Conservation (phyloP, 1,139 yeast species). For the Taiozyma sp. region DNA sequence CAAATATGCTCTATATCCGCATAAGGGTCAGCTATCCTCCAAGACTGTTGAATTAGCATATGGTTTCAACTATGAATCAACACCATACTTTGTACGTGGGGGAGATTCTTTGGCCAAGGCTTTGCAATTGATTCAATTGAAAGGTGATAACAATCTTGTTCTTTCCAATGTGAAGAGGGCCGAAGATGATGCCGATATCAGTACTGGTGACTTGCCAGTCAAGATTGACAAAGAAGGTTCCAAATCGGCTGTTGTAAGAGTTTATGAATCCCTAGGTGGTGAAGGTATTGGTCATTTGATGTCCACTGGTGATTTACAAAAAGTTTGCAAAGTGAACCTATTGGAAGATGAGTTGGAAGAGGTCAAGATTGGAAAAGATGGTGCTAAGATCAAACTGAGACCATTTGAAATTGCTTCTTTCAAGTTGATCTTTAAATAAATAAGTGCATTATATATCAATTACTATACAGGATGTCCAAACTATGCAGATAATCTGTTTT, state of each 20-base stretch:
- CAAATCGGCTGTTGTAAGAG: conserved; percentile 61
- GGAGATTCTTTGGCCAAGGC: neutral
- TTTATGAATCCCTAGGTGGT: conserved; percentile 89
- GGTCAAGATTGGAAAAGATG: conserved; percentile 22
- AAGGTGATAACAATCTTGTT: conserved; percentile 41
- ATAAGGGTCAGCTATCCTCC: conserved; percentile 56
- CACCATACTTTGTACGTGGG: neutral
- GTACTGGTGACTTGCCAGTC: conserved; percentile 34
- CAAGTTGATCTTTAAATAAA: conserved; percentile 12
- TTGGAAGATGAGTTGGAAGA: conserved; percentile 61
- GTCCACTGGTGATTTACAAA: conserved; percentile 34
- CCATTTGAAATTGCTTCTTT: conserved; percentile 69
- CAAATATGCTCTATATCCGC: conserved; percentile 83
- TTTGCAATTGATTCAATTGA: neutral
- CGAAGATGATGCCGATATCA: conserved; percentile 59
- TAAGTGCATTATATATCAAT: neutral
- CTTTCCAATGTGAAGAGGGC: conserved; percentile 81
- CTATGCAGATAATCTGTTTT: neutral
- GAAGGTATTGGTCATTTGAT: conserved; percentile 47
- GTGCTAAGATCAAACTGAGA: conserved; percentile 44
- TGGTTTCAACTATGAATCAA: conserved; percentile 59
- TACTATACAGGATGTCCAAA: neutral
- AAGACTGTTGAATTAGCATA: conserved; percentile 72
- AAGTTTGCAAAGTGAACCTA: conserved; percentile 59
- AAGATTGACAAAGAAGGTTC: conserved; percentile 28